Base-by-base conservation (phyloP, 2,329 filamentous ascomycete genomes). In the Xylariaceae sp. region DNA sequence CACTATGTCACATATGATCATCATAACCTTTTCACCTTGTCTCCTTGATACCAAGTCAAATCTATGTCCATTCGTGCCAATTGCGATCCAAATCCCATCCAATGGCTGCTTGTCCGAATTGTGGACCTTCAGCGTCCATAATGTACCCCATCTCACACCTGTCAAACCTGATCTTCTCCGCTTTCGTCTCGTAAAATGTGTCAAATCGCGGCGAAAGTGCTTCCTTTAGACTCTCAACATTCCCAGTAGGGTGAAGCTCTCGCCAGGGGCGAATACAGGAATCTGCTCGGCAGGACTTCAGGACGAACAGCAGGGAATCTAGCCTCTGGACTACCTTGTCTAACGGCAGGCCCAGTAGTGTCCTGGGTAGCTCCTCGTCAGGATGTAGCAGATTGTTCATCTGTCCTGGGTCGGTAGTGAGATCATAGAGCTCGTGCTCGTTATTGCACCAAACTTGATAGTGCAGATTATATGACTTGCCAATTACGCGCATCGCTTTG, bases 401-500 rank as follows among this genome's bases (percentile, higher is more conserved):
- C 24, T 69, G 68, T 8, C 65, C 64, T 5, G 68, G 66, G 29
- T 71, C 67, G 0, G 62, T 53, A 11, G 48, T 77, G 9, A 84
- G 61, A 58, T 85, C 78, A 63, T 85, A 85, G 1, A 83, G 75
- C 60, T 86, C 82, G 43, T 80, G 77, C 61, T 85, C 82, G 55
- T 82, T 82, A 9, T 73, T 84, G 66, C 84, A 86, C 82, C 83
- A 86, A 4, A 70, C 67, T 21, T 67, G 64, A 14, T 70, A 71
- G 52, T 81, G 80, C 3, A 85, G 65, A 60, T 79, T 80, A 64
- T 84, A 86, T 2, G 69, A 67, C 2, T 78, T 64, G 1, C 75
- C 70, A 6, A 81, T 69, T 0, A 86, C 66, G 1, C 83, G 77
- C 2, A 85, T 57, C 0, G 73, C 78, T 61, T 86, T 85, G 72